phyloP scores from a whole-genome alignment of 2,329 filamentous ascomycete genomes.

The Pseudocercospora fijiensis region DNA sequence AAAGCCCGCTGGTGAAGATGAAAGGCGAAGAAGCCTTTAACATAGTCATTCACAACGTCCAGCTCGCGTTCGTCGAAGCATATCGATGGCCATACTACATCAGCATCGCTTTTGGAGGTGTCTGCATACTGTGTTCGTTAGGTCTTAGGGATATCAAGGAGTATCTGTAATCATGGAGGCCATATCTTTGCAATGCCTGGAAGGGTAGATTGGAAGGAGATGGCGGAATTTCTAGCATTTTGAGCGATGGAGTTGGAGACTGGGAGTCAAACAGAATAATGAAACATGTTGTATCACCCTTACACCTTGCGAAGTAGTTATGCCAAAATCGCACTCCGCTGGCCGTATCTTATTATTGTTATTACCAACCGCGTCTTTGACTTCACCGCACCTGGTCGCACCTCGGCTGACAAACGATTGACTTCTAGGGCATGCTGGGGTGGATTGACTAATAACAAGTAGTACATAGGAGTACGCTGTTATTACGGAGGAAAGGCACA shows the following conservation, averaged over 20 bases:
- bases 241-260: not conserved
- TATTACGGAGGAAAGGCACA: not conserved
- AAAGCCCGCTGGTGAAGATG: slow-evolving; percentile 8
- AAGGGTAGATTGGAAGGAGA: not conserved
- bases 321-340: not conserved
- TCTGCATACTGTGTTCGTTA: slow-evolving; percentile 31
- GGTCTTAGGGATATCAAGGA: slow-evolving; percentile 37
- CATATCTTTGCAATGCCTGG: not conserved
- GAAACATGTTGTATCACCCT: not conserved
- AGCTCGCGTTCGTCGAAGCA: slow-evolving; percentile 30
- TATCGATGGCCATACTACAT: slow-evolving; percentile 36
- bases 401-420: not conserved
- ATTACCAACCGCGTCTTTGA: no score
- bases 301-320: not conserved
- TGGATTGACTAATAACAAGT: not conserved
- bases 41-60: slow-evolving; percentile 25
- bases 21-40: slow-evolving; percentile 24
- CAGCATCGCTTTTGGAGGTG: slow-evolving; percentile 35
- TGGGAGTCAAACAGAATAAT: not conserved
- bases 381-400: not conserved
- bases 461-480: not conserved
- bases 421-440: not conserved
- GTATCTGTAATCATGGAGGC: slow-evolving; percentile 26
- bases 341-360: no score
- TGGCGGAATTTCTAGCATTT: not conserved